These are phyloP conservation scores for Brettanomyces custersianus DNA, from an alignment of 805 yeast genomes.

Conservation along the genomic window DNA sequence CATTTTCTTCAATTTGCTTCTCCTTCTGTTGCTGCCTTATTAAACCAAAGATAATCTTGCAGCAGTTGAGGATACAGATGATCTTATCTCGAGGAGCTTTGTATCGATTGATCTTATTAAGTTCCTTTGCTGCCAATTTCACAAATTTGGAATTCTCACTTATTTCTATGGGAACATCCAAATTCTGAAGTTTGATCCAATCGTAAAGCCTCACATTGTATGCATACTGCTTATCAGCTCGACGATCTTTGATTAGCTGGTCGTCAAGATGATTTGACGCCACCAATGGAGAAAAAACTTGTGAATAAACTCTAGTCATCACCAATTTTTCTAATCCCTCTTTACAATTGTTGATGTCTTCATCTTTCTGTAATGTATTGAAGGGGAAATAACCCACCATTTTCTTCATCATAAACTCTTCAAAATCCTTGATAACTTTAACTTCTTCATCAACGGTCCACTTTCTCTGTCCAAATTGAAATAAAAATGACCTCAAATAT, in stretches of 20 bases:
- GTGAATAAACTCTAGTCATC: conserved; percentile 75
- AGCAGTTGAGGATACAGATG: conserved; percentile 82
- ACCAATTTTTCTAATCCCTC: conserved; percentile 91
- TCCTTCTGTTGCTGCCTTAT: conserved; percentile 45
- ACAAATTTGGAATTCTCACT: conserved; percentile 44
- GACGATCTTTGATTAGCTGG: conserved; percentile 55
- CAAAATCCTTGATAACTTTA: conserved; percentile 71
- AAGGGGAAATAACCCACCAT: conserved; percentile 65
- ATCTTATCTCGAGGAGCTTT: conserved; percentile 93
- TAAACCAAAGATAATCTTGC: conserved; percentile 86
- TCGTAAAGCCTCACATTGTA: conserved; percentile 18
- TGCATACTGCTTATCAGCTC: conserved; percentile 57
- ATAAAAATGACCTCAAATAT: conserved; percentile 76
- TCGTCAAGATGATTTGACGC: conserved; percentile 34
- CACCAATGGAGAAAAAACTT: conserved; percentile 67
- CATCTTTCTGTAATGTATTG: conserved; percentile 42
- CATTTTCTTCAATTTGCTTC: conserved; percentile 61
- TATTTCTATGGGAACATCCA: conserved; percentile 59
- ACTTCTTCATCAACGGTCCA: conserved; percentile 76
- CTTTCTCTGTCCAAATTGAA: conserved; percentile 58
- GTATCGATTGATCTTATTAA: conserved; percentile 69
- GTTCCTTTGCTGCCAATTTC: conserved; percentile 61
- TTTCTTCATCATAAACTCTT: conserved; percentile 57
- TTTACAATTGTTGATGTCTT: conserved; percentile 58
- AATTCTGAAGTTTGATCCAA: conserved; percentile 67